These are phyloP conservation scores for Colletotrichum cordylinicola DNA, from an alignment of 2,329 filamentous ascomycete genomes.

Conservation along the genomic window DNA sequence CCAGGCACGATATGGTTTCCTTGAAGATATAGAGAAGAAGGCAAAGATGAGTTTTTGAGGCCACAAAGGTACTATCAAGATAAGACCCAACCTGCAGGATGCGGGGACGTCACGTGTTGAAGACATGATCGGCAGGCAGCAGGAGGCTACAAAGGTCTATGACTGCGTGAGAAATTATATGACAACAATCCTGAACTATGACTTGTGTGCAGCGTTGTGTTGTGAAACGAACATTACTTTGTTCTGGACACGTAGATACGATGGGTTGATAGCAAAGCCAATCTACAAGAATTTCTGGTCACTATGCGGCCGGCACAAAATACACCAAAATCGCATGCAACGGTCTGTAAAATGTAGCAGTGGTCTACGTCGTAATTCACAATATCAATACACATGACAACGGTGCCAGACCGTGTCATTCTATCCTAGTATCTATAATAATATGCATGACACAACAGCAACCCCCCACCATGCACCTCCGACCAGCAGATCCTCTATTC, in stretches of 20 bases:
- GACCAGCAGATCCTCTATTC: neutral
- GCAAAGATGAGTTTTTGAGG: neutral
- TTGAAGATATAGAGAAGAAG: too few relatives aligned
- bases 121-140: neutral
- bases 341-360: accelerated
- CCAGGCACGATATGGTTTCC: too few relatives aligned
- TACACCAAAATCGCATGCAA: accelerated
- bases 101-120: neutral
- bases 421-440: neutral
- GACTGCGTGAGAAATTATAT: accelerated
- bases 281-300: too few relatives aligned
- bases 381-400: neutral
- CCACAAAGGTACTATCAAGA: accelerated
- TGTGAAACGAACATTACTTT: too few relatives aligned
- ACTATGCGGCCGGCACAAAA: neutral
- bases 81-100: neutral
- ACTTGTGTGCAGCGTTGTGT: too few relatives aligned
- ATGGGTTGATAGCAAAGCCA: too few relatives aligned
- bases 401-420: neutral
- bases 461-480: neutral
- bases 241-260: accelerated
- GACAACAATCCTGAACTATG: too few relatives aligned
- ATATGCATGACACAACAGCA: neutral
- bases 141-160: accelerated
- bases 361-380: neutral